These are phyloP conservation scores for Terfezia claveryi DNA, from an alignment of 495 filamentous ascomycete genomes.

Conservation along the genomic window DNA sequence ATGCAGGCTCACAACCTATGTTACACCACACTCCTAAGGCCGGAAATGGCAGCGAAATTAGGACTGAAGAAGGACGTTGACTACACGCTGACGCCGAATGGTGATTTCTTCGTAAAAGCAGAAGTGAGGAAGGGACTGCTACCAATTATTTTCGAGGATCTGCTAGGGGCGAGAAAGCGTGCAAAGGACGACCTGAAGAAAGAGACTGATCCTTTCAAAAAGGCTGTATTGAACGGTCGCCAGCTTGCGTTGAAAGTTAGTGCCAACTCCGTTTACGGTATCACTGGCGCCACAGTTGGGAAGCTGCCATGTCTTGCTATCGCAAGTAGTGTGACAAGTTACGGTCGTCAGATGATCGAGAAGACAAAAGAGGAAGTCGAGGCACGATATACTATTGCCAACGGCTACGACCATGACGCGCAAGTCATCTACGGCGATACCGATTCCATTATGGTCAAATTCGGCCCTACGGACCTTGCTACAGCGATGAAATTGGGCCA, in stretches of 20 bases:
- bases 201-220: slow-evolving; percentile 91
- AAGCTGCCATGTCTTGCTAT: slow-evolving; percentile 91
- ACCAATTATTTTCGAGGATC: slow-evolving; percentile 83
- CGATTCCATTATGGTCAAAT: slow-evolving; percentile 99
- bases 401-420: slow-evolving; percentile 83
- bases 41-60: slow-evolving; percentile 49
- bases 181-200: slow-evolving; percentile 78
- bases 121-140: slow-evolving; percentile 82
- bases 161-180: slow-evolving; percentile 70
- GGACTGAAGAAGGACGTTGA: slow-evolving; percentile 64
- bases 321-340: slow-evolving; percentile 87
- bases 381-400: slow-evolving; percentile 63
- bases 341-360: slow-evolving; percentile 96
- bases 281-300: slow-evolving; percentile 87
- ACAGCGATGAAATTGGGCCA: slow-evolving; percentile 86
- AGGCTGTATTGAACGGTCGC: slow-evolving; percentile 90
- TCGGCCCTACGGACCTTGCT: slow-evolving; percentile 62
- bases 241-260: slow-evolving; percentile 92
- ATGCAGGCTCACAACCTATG: slow-evolving; percentile 98
- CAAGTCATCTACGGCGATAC: slow-evolving; percentile 98
- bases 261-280: slow-evolving; percentile 93
- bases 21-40: slow-evolving; percentile 85
- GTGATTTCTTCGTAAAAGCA: slow-evolving; percentile 74
- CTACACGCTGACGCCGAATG: slow-evolving; percentile 87
- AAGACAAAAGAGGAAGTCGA: slow-evolving; percentile 90